These are phyloP conservation scores for Scytalidium lignicola DNA, from an alignment of 2,329 filamentous ascomycete species.

Conservation along the genomic window DNA sequence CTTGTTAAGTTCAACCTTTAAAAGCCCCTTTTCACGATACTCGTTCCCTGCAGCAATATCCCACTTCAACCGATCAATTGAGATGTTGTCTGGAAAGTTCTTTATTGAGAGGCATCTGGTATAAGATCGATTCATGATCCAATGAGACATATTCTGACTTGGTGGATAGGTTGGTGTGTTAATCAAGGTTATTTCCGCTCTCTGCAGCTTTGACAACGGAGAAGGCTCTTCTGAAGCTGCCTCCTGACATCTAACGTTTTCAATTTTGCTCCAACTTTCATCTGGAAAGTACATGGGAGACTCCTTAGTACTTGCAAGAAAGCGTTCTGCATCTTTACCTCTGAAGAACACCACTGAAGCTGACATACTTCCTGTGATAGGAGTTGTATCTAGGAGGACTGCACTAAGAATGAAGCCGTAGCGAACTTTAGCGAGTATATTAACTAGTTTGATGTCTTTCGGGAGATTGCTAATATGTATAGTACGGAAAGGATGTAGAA, in stretches of 20 bases:
- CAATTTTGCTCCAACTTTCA: background rate
- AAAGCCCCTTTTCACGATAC: conserved; percentile 6
- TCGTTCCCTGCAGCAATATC: conserved; percentile 6
- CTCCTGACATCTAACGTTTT: background rate
- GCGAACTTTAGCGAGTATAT: conserved; percentile 18
- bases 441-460: conserved; percentile 10
- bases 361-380: conserved; percentile 8
- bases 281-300: conserved; percentile 12
- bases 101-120: conserved; percentile 18
- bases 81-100: conserved; percentile 7
- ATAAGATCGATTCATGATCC: conserved; percentile 1
- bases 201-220: conserved; percentile 1
- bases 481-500: conserved; percentile 7
- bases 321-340: conserved; percentile 16
- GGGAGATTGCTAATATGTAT: conserved; percentile 20
- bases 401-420: conserved; percentile 18
- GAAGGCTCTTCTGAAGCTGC: background rate
- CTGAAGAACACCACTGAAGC: conserved; percentile 19
- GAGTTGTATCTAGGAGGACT: conserved; percentile 8
- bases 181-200: conserved; percentile 11
- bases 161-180: conserved; percentile 20
- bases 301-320: conserved; percentile 10
- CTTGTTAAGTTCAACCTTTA: conserved; percentile 18
- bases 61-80: conserved; percentile 6
- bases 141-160: background rate